A percentile compares a stretch with the other conserved stretches of the same genome.
Evolutionary conservation across 2,329 filamentous ascomycete species (phyloP).

Genomic region (Xylariaceae sp.): DNA sequence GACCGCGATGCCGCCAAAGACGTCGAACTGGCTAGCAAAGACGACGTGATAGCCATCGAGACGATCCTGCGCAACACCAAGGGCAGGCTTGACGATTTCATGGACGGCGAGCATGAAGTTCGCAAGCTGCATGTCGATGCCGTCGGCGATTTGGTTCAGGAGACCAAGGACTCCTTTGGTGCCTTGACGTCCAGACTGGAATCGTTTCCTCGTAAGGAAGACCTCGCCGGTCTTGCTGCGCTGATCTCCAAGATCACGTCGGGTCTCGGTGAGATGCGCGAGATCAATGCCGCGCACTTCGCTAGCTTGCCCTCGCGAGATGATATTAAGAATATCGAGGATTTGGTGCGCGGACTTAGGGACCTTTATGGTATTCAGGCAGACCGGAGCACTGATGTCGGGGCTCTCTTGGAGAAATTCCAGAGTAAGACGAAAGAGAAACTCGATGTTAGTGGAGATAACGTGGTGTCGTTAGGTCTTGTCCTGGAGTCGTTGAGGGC

Average conservation of each 20-base stretch:
- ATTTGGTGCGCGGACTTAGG: slow-evolving; percentile 67
- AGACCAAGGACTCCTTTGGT: slow-evolving; percentile 68
- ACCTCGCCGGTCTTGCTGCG: slow-evolving; percentile 69
- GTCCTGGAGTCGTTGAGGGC: slow-evolving; percentile 70
- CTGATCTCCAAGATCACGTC: slow-evolving; percentile 73
- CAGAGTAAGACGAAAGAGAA: slow-evolving; percentile 71
- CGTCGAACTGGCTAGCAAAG: slow-evolving; percentile 59
- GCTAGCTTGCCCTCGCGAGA: slow-evolving; percentile 50
- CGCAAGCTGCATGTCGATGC: slow-evolving; percentile 60
- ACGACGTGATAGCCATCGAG: slow-evolving; percentile 87
- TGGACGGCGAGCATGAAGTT: slow-evolving; percentile 67
- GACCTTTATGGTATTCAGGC: slow-evolving; percentile 63
- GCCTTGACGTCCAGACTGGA: slow-evolving; percentile 63
- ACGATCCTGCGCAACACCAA: slow-evolving; percentile 87
- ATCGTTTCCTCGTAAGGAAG: slow-evolving; percentile 68
- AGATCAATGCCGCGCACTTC: slow-evolving; percentile 61
- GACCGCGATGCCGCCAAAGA: slow-evolving; percentile 26
- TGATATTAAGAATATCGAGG: slow-evolving; percentile 65
- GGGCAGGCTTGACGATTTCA: slow-evolving; percentile 72
- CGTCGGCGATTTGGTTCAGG: slow-evolving; percentile 61
- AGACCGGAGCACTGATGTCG: slow-evolving; percentile 72
- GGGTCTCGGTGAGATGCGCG: slow-evolving; percentile 63
- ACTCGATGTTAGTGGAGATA: slow-evolving; percentile 67
- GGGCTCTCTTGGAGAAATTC: slow-evolving; percentile 69
- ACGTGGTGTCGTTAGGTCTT: slow-evolving; percentile 68